Percentiles rank a stretch among this genome's conserved stretches.
Conservation (phyloP, 1,139 yeast species). For the Protomyces lactucae-debilis region DNA sequence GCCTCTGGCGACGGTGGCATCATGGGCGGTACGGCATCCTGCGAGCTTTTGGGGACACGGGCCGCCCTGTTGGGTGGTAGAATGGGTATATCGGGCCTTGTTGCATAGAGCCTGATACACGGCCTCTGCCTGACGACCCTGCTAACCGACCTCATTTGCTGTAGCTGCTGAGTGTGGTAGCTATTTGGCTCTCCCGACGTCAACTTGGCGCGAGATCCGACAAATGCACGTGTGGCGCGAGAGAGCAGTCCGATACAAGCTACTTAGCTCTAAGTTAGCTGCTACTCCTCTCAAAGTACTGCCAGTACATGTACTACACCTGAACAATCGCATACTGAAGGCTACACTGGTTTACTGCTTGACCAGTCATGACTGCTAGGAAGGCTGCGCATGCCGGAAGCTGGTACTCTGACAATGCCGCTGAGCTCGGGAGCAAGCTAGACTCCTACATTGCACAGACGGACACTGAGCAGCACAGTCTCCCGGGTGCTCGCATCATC, state of each 20-base stretch:
- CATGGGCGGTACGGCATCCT: slow-evolving; percentile 19
- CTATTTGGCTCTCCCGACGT: not conserved
- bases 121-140: not conserved
- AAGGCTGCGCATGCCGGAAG: slow-evolving; percentile 83
- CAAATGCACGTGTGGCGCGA: no score
- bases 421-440: slow-evolving; percentile 49
- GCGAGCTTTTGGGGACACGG: not conserved
- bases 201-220: not conserved
- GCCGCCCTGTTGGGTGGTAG: slow-evolving; percentile 8
- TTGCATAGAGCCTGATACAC: slow-evolving; percentile 2
- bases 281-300: no score
- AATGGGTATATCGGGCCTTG: slow-evolving; percentile 15
- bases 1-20: slow-evolving; percentile 5
- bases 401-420: slow-evolving; percentile 63
- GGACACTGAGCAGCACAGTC: slow-evolving; percentile 32
- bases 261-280: no score
- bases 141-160: not conserved
- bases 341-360: not conserved
- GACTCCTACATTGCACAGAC: slow-evolving; percentile 43
- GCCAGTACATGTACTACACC: no score
- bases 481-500: slow-evolving; percentile 35
- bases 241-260: no score
- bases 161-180: not conserved
- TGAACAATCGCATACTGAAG: no score
- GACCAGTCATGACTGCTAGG: slow-evolving; percentile 41